Conservation (phyloP, 2,329 filamentous ascomycete species). For the Zopfia rhizophila region DNA sequence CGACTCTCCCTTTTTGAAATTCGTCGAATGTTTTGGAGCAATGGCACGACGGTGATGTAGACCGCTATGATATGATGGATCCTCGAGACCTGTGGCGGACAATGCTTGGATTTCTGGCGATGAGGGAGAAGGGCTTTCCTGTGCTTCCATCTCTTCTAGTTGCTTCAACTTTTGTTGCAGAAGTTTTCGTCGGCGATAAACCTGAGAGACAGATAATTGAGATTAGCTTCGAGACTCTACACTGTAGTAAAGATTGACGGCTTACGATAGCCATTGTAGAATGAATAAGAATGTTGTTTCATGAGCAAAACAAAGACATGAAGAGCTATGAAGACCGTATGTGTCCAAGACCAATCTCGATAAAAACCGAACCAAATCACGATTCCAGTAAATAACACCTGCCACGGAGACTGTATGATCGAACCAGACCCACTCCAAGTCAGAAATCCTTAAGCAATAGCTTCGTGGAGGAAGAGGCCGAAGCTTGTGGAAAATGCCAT, state of each 20-base stretch:
- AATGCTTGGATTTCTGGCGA: slow-evolving; percentile 9
- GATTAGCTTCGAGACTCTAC: too few species aligned
- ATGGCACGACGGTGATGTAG: slow-evolving; percentile 43
- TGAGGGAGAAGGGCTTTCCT: slow-evolving; percentile 46
- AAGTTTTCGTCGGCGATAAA: slow-evolving; percentile 62
- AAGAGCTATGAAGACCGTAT: slow-evolving; percentile 80
- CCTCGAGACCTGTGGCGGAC: slow-evolving; percentile 29
- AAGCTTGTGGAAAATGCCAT: slow-evolving; percentile 75
- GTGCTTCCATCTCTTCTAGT: slow-evolving; percentile 65
- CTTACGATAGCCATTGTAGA: slow-evolving; percentile 76
- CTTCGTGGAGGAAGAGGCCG: slow-evolving; percentile 72
- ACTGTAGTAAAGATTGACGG: too few species aligned
- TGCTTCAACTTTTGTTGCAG: slow-evolving; percentile 64
- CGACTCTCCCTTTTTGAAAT: slow-evolving; percentile 58
- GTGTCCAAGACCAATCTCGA: slow-evolving; percentile 84
- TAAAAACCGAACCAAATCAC: slow-evolving; percentile 74
- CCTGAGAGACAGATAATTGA: too few species aligned
- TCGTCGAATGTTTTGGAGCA: slow-evolving; percentile 54
- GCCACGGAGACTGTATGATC: slow-evolving; percentile 81
- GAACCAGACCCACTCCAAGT: slow-evolving; percentile 76
- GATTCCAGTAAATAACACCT: slow-evolving; percentile 69
- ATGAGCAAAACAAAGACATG: slow-evolving; percentile 81
- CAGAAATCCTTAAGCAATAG: slow-evolving; percentile 68
- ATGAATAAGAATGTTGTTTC: slow-evolving; percentile 86
- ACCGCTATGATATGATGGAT: slow-evolving; percentile 9